Evolutionary conservation across 2,329 filamentous ascomycete genomes (phyloP).

Genomic region (Beauveria pseudobassiana): DNA sequence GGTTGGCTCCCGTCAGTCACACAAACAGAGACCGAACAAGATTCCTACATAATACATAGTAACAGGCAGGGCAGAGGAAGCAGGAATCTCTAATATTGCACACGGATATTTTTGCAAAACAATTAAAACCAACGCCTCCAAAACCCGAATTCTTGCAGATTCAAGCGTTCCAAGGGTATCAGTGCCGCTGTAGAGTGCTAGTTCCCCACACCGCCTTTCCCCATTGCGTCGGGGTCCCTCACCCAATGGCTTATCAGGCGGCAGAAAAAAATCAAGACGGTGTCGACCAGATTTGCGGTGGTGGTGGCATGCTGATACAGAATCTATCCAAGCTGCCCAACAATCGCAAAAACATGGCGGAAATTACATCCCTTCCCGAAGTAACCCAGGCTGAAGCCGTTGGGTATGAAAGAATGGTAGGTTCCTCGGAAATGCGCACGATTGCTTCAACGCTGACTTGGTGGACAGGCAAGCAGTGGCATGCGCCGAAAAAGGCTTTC

Average conservation of each 20-base stretch:
- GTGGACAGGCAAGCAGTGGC: constrained; percentile 85
- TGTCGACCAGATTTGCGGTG: neutral
- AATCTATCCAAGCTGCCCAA: neutral
- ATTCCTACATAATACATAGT: too few species aligned
- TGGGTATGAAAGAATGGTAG: constrained; percentile 12
- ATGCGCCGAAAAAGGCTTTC: constrained; percentile 74
- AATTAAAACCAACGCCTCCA: too few species aligned
- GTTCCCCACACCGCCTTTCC: constrained; percentile 1
- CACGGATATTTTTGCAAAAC: too few species aligned
- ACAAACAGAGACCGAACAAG: too few species aligned
- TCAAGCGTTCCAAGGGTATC: neutral
- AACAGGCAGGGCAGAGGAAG: too few species aligned
- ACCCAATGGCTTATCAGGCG: neutral
- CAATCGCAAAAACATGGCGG: neutral
- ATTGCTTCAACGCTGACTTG: neutral
- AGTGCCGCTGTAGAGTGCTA: too few species aligned
- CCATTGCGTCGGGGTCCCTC: neutral
- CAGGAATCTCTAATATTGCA: too few species aligned
- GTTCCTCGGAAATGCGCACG: neutral
- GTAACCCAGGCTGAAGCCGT: constrained; percentile 4
- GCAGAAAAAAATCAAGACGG: neutral
- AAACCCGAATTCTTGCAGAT: neutral
- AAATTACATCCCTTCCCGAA: neutral
- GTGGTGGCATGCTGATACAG: neutral
- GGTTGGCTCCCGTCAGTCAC: too few species aligned